Conservation (phyloP, 176 grass and related monocot species). For the Avena sativa region DNA sequence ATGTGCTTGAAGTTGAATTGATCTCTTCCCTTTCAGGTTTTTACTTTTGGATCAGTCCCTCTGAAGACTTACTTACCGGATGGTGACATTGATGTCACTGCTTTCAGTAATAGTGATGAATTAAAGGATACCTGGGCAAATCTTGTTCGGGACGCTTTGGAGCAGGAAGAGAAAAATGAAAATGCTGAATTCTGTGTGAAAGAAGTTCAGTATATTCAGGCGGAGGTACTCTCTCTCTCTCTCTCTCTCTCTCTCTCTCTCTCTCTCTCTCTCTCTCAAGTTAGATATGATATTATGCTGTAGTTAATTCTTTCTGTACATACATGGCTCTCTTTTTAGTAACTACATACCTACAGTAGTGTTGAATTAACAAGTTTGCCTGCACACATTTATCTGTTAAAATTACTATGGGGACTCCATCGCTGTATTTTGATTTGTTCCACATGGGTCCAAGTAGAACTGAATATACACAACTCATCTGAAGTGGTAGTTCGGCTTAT, state of each 20-base stretch:
- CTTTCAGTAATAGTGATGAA: slow-evolving; percentile 72
- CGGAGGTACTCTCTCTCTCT: slow-evolving; percentile 64
- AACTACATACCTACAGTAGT: background rate
- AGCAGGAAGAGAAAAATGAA: slow-evolving; percentile 82
- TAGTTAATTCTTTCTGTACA: background rate
- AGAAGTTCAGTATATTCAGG: slow-evolving; percentile 97
- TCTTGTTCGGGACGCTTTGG: slow-evolving; percentile 72
- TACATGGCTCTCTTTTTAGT: background rate
- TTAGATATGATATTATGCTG: background rate
- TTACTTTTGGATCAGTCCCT: slow-evolving; percentile 92
- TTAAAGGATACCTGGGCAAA: slow-evolving; percentile 89
- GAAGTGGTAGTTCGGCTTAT: slow-evolving; percentile 14
- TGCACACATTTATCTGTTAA: background rate
- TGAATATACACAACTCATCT: slow-evolving; percentile 25
- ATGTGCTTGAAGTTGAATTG: slow-evolving; percentile 19
- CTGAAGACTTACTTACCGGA: slow-evolving; percentile 98
- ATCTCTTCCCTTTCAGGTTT: slow-evolving; percentile 57
- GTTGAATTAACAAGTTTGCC: slow-evolving; percentile 24
- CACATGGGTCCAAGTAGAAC: background rate
- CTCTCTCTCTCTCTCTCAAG: background rate
- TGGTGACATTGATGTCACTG: slow-evolving; percentile 98
- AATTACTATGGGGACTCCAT: slow-evolving; percentile 32
- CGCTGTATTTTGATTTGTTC: slow-evolving; percentile 21
- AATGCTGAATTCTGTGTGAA: slow-evolving; percentile 89
- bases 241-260: background rate